phyloP scores from a whole-genome alignment of 768 basidiomycete species.

The Termitomyces sp. region DNA sequence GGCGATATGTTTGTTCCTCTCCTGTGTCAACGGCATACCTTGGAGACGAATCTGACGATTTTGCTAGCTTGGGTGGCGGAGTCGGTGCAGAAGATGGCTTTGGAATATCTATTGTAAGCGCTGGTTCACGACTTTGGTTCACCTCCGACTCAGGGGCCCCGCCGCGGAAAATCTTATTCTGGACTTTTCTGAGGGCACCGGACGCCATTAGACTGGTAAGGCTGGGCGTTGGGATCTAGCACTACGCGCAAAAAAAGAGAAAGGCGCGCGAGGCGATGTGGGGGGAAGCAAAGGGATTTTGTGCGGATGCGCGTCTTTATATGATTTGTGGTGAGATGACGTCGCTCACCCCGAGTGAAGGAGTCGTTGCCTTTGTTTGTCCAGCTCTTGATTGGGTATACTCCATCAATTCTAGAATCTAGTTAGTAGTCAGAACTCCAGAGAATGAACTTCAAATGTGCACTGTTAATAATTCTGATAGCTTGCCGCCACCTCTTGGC shows the following conservation, averaged over 20 bases:
- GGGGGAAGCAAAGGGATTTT: neutral
- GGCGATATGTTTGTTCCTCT: conserved; percentile 42
- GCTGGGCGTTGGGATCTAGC: neutral
- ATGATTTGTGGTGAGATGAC: neutral
- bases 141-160: conserved; percentile 19
- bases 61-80: conserved; percentile 42
- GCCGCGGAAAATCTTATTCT: conserved; percentile 65
- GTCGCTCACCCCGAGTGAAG: neutral
- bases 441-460: too few relatives aligned
- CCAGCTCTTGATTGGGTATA: too few relatives aligned
- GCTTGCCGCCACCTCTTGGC: too few relatives aligned
- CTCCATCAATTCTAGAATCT: too few relatives aligned
- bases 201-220: conserved; percentile 25
- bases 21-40: conserved; percentile 16
- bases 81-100: conserved; percentile 35
- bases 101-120: conserved; percentile 70
- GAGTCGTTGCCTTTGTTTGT: neutral
- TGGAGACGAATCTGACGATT: conserved; percentile 30
- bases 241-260: neutral
- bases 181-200: conserved; percentile 54
- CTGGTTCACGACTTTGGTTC: conserved; percentile 18
- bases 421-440: too few relatives aligned
- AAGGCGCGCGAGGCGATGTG: neutral
- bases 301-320: conserved; percentile 1
- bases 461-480: too few relatives aligned